Conservation (phyloP, 73 alveolate species). For the Tetrahymena thermophila region DNA sequence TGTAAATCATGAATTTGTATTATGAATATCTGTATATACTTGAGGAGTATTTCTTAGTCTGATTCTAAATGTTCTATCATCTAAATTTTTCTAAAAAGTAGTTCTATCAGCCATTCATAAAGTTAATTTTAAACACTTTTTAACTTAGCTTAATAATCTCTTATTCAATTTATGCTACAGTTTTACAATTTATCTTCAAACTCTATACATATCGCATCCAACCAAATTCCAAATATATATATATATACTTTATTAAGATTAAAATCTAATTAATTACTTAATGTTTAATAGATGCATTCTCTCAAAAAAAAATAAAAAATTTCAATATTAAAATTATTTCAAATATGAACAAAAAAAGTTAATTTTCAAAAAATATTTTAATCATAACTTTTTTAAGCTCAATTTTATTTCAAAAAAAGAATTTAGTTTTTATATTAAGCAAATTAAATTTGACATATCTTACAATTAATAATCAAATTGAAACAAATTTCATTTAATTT, state of each 20-base stretch:
- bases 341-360: too few relatives aligned
- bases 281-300: too few relatives aligned
- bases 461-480: too few relatives aligned
- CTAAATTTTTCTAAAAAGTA: neutral
- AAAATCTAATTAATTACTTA: too few relatives aligned
- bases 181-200: neutral
- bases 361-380: too few relatives aligned
- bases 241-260: neutral
- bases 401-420: too few relatives aligned
- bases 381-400: too few relatives aligned
- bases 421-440: too few relatives aligned
- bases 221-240: neutral
- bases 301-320: too few relatives aligned
- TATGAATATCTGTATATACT: neutral
- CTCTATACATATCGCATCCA: neutral
- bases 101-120: neutral
- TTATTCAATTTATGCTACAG: neutral
- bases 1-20: neutral
- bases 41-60: neutral
- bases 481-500: too few relatives aligned
- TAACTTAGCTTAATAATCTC: neutral
- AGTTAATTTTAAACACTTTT: neutral
- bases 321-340: too few relatives aligned
- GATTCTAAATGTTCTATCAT: neutral
- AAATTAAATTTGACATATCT: too few relatives aligned